Percentiles rank a stretch among this genome's conserved stretches.
Conservation (phyloP, 2,329 filamentous ascomycete species). For the Teratosphaeria epicoccoides region DNA sequence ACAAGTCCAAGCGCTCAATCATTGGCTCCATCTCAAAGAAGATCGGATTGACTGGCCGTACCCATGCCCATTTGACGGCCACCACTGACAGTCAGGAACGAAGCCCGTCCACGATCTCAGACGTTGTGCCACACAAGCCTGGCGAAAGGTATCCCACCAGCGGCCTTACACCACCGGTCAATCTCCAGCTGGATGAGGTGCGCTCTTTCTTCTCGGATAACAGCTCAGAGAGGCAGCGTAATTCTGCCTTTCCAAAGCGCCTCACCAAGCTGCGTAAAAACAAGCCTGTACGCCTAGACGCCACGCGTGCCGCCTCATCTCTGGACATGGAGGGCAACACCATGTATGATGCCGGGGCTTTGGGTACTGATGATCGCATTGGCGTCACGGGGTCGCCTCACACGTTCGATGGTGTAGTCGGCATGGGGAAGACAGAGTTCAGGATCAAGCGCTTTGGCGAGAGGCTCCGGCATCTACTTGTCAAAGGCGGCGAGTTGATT, state of each 20-base stretch:
- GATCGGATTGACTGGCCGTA: slow-evolving; percentile 17
- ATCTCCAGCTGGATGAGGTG: slow-evolving; percentile 31
- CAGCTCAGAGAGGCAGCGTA: slow-evolving; percentile 24
- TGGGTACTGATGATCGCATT: slow-evolving; percentile 11
- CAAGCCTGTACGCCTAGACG: slow-evolving; percentile 8
- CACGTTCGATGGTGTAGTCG: slow-evolving; percentile 22
- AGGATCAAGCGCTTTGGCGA: slow-evolving; percentile 30
- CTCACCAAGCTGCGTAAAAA: slow-evolving; percentile 19
- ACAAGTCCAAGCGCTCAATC: slow-evolving; percentile 26
- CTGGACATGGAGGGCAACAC: slow-evolving; percentile 14
- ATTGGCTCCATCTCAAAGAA: slow-evolving; percentile 27
- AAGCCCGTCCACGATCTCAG: slow-evolving; percentile 2
- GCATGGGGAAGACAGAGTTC: slow-evolving; percentile 32
- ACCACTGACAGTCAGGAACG: slow-evolving; percentile 1
- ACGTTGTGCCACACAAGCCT: slow-evolving; percentile 23
- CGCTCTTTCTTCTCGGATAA: slow-evolving; percentile 35
- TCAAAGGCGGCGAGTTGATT: slow-evolving; percentile 25
- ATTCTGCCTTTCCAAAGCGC: slow-evolving; percentile 27
- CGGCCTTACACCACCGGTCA: slow-evolving; percentile 33
- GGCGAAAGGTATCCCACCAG: slow-evolving; percentile 42
- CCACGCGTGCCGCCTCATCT: slow-evolving; percentile 10
- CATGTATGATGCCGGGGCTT: slow-evolving; percentile 21
- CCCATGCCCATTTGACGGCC: slow-evolving; percentile 3
- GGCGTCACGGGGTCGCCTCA: slow-evolving; percentile 13
- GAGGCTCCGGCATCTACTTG: slow-evolving; percentile 27